Evolutionary conservation across 495 filamentous ascomycete species (phyloP).

Genomic region (Tuber aestivum): DNA sequence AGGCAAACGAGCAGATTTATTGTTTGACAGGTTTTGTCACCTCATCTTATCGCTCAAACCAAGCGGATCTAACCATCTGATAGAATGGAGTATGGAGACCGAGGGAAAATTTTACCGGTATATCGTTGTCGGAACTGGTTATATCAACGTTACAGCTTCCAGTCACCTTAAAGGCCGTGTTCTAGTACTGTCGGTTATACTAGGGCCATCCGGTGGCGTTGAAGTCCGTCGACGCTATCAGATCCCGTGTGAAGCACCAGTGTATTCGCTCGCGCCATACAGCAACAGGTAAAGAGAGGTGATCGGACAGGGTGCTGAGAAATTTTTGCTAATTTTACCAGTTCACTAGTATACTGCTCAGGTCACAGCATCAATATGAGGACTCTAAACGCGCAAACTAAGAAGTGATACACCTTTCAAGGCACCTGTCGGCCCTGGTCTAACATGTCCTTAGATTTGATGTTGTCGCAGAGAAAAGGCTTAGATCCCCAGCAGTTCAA

Average conservation of each 20-base stretch:
- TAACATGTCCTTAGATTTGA: slow-evolving; percentile 31
- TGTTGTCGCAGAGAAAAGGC: slow-evolving; percentile 22
- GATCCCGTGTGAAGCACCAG: slow-evolving; percentile 34
- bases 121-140: slow-evolving; percentile 37
- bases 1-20: slow-evolving; percentile 41
- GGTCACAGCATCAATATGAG: slow-evolving; percentile 31
- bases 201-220: slow-evolving; percentile 23
- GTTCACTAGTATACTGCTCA: slow-evolving; percentile 39
- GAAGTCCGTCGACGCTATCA: slow-evolving; percentile 37
- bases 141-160: slow-evolving; percentile 31
- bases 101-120: slow-evolving; percentile 38
- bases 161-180: slow-evolving; percentile 31
- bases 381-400: slow-evolving; percentile 29
- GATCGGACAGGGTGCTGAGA: background rate
- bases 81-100: slow-evolving; percentile 41
- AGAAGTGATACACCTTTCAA: slow-evolving; percentile 21
- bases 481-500: slow-evolving; percentile 40
- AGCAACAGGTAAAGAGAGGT: slow-evolving; percentile 28
- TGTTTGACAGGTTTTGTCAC: slow-evolving; percentile 35
- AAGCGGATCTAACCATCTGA: slow-evolving; percentile 11
- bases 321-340: slow-evolving; percentile 8
- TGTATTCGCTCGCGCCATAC: slow-evolving; percentile 40
- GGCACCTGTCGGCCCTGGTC: background rate
- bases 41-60: background rate
- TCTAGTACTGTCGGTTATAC: slow-evolving; percentile 30